Evolutionary conservation across 140 eudicot genomes (phyloP).

Genomic region (Oenanthe javanica): DNA sequence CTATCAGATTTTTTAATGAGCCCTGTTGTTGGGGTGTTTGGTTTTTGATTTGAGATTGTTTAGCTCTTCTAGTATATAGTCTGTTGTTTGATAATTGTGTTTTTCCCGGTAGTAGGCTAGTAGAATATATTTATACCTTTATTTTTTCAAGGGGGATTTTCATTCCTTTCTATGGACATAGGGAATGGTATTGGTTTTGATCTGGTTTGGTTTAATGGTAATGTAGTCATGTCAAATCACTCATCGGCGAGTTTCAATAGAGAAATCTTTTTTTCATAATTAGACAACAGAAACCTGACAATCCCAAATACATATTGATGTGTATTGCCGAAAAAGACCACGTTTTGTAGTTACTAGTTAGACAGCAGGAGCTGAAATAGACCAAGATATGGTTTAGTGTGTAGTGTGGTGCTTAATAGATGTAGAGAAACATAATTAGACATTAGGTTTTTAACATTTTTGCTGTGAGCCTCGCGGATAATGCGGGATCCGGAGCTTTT

Average conservation of each 20-base stretch:
- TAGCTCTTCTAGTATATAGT: background rate
- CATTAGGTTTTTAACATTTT: background rate
- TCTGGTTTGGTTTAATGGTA: conserved; percentile 14
- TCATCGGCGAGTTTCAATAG: background rate
- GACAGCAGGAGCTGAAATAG: background rate
- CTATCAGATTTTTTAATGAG: background rate
- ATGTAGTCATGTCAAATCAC: conserved; percentile 10
- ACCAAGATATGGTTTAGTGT: background rate
- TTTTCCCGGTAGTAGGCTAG: background rate
- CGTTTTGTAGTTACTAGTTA: conserved; percentile 10
- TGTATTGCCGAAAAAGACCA: background rate
- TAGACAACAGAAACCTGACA: background rate
- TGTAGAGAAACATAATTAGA: background rate
- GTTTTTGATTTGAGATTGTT: background rate
- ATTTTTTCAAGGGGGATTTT: background rate
- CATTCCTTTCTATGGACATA: conserved; percentile 2
- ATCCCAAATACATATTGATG: background rate
- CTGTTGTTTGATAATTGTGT: background rate
- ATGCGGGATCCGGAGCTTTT: background rate
- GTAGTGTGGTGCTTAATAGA: background rate
- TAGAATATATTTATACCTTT: background rate
- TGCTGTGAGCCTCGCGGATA: background rate
- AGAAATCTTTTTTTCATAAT: background rate
- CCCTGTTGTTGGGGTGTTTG: background rate
- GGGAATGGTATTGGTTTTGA: background rate